These are phyloP conservation scores for Rhododendron molle DNA, from an alignment of 148 eudicot genomes.

Conservation along the genomic window DNA sequence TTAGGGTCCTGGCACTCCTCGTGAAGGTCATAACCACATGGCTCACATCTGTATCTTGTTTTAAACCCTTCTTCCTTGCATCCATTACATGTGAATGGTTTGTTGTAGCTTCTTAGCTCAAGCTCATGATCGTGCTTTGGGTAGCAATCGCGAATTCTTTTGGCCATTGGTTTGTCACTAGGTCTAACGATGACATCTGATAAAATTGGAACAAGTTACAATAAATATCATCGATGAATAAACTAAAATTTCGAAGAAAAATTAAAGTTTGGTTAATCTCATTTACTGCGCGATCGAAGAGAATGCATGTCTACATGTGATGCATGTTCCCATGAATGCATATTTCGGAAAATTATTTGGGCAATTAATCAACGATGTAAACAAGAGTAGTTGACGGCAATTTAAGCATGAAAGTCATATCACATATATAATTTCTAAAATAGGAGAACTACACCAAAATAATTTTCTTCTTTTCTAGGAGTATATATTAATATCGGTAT, in stretches of 20 bases:
- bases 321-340: neutral
- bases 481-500: too few species aligned
- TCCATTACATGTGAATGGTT: slow-evolving; percentile 11
- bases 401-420: too few species aligned
- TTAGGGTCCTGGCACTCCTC: slow-evolving; percentile 1
- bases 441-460: too few species aligned
- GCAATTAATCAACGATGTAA: neutral
- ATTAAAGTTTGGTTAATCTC: neutral
- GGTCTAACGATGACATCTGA: neutral
- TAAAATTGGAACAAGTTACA: neutral
- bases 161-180: neutral
- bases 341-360: too few species aligned
- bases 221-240: neutral
- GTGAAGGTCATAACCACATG: slow-evolving; percentile 8
- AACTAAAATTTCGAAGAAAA: neutral
- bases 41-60: slow-evolving; percentile 9
- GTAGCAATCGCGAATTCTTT: neutral
- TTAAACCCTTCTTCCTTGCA: slow-evolving; percentile 14
- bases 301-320: neutral
- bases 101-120: neutral
- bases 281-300: neutral
- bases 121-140: neutral
- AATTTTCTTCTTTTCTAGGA: too few species aligned
- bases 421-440: too few species aligned
- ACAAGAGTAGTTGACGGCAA: too few species aligned